Conservation (phyloP, 495 filamentous ascomycete species). For the Aspergillus homomorphus region DNA sequence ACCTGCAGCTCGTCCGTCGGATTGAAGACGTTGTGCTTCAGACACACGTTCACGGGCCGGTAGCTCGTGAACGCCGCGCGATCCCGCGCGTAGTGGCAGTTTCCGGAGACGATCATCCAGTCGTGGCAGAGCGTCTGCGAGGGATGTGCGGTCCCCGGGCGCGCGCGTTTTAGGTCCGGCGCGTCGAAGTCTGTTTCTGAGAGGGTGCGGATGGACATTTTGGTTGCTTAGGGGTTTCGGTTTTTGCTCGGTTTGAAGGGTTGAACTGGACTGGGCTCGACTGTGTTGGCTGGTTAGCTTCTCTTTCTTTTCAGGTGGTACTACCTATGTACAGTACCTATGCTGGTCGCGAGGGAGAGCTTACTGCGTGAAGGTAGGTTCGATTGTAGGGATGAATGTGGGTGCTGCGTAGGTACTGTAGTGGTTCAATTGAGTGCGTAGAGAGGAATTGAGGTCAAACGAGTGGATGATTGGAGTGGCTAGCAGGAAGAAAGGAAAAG, state of each 20-base stretch:
- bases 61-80: conserved; percentile 24
- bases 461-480: too few species aligned
- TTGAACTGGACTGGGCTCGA: too few species aligned
- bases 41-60: conserved; percentile 13
- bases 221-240: not conserved
- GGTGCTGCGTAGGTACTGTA: not conserved
- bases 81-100: conserved; percentile 33
- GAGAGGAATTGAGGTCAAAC: too few species aligned
- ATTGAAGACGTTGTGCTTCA: conserved; percentile 26
- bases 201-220: not conserved
- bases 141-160: conserved; percentile 6
- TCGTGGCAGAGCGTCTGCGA: conserved; percentile 18
- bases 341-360: too few species aligned
- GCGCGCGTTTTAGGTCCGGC: not conserved
- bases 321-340: too few species aligned
- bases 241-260: too few species aligned
- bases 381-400: not conserved
- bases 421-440: not conserved
- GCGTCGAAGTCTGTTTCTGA: not conserved
- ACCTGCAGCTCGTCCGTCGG: conserved; percentile 24
- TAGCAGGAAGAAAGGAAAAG: not conserved
- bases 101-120: conserved; percentile 32
- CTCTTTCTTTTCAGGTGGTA: too few species aligned
- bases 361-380: not conserved
- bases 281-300: too few species aligned